These are phyloP conservation scores for Lipomyces sp. DNA, from an alignment of 805 yeast genomes.

Conservation along the genomic window DNA sequence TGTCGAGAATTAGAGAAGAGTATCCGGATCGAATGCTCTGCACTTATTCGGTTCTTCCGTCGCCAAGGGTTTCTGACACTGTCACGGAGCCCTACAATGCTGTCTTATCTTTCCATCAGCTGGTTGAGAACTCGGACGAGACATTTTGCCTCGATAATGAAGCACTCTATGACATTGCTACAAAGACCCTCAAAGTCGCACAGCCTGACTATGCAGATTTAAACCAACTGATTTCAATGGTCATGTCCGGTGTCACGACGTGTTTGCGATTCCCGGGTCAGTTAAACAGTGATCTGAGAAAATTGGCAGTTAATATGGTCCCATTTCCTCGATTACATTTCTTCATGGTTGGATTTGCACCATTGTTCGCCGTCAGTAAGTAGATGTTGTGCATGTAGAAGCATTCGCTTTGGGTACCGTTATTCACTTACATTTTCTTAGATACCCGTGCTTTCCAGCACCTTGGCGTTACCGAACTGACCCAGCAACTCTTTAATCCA, in stretches of 20 bases:
- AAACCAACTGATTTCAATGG: slow-evolving; percentile 82
- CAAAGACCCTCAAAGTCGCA: slow-evolving; percentile 76
- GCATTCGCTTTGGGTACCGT: not conserved
- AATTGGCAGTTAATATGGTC: slow-evolving; percentile 89
- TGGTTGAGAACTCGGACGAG: slow-evolving; percentile 88
- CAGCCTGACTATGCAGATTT: slow-evolving; percentile 81
- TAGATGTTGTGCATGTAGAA: not conserved
- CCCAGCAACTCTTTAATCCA: slow-evolving; percentile 91
- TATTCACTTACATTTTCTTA: slow-evolving; percentile 38
- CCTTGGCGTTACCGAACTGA: slow-evolving; percentile 84
- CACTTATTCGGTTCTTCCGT: slow-evolving; percentile 90
- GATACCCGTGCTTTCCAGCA: slow-evolving; percentile 83
- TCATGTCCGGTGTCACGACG: slow-evolving; percentile 95
- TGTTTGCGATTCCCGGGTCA: slow-evolving; percentile 95
- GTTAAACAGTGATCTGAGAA: slow-evolving; percentile 88
- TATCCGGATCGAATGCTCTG: slow-evolving; percentile 97
- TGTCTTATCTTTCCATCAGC: slow-evolving; percentile 85
- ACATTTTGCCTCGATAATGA: slow-evolving; percentile 95
- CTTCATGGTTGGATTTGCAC: slow-evolving; percentile 95
- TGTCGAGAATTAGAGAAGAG: slow-evolving; percentile 86
- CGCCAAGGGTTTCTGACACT: slow-evolving; percentile 88
- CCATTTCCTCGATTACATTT: slow-evolving; percentile 96
- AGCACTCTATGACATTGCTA: slow-evolving; percentile 88
- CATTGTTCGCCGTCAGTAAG: slow-evolving; percentile 64
- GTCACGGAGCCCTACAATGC: slow-evolving; percentile 97